Conservation (phyloP, 164 flowering plant species). For the Taxillus chinensis region DNA sequence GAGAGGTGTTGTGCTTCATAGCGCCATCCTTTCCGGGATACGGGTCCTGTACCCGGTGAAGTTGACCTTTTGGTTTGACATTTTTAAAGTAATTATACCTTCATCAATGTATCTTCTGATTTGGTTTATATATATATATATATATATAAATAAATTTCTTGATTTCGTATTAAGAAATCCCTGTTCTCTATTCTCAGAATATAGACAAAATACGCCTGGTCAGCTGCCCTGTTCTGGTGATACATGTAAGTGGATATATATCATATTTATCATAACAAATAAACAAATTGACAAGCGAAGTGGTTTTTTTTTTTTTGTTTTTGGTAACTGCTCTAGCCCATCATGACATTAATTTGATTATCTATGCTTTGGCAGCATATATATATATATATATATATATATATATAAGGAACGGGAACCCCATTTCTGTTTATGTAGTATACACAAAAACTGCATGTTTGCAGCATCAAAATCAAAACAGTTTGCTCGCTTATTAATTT, state of each 20-base stretch:
- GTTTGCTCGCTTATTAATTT: no score
- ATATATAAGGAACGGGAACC: no score
- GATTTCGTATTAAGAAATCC: conserved; percentile 6
- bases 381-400: no score
- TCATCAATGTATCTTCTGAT: background rate
- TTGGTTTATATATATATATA: background rate
- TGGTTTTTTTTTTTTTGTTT: no score
- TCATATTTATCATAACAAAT: background rate
- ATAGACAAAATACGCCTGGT: conserved; percentile 85
- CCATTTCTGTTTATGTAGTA: no score
- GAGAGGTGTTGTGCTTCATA: conserved; percentile 83
- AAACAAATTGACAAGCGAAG: no score
- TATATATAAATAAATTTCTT: background rate
- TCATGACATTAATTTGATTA: no score
- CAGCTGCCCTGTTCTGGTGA: conserved; percentile 79
- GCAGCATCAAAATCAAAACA: no score
- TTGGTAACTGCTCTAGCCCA: no score
- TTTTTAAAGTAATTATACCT: conserved; percentile 58
- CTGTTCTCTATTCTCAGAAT: conserved; percentile 45
- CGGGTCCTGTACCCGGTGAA: conserved; percentile 81
- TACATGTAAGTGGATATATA: conserved; percentile 62
- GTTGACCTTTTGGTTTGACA: conserved; percentile 93
- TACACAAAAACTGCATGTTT: no score
- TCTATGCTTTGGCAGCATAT: no score
- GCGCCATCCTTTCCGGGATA: conserved; percentile 90